These are phyloP conservation scores for Colletotrichum endophyticum DNA, from an alignment of 2,329 filamentous ascomycete species.

Conservation along the genomic window DNA sequence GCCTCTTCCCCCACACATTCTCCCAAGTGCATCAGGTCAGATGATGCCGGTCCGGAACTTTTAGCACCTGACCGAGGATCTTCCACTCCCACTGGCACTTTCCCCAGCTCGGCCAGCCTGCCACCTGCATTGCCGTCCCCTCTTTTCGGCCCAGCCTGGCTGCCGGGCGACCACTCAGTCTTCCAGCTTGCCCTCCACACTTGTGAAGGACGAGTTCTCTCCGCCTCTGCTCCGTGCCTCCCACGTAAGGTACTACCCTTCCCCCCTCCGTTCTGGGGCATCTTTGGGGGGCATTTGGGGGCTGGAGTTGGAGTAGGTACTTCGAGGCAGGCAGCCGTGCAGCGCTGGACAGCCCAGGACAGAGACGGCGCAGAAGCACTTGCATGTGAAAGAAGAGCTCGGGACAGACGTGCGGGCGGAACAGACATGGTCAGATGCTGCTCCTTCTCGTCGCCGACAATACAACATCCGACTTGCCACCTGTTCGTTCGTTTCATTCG, in stretches of 20 bases:
- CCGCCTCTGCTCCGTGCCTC: not conserved
- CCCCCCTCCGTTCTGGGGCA: not conserved
- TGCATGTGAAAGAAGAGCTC: constrained; percentile 16
- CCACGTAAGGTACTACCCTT: not conserved
- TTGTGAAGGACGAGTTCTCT: not conserved
- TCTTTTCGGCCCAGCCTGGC: constrained; percentile 6
- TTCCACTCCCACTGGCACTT: not conserved
- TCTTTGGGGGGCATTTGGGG: not conserved
- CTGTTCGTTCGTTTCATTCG: constrained; percentile 8
- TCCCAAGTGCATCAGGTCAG: not conserved
- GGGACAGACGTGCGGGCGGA: not conserved
- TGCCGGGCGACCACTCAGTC: constrained; percentile 3
- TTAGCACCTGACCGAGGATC: constrained; percentile 20
- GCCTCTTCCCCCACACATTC: constrained; percentile 3
- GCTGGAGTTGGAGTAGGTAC: not conserved
- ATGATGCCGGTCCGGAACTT: constrained; percentile 17
- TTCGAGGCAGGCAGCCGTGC: not conserved
- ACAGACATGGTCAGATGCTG: not conserved
- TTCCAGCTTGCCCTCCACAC: not conserved
- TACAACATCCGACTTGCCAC: not conserved
- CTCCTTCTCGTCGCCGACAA: not conserved
- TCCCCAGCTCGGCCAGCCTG: not conserved
- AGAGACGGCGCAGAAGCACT: not conserved
- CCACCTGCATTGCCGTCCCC: constrained; percentile 10
- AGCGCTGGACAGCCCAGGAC: not conserved